Evolutionary conservation across 2,329 filamentous ascomycete species (phyloP).

Genomic region (Teratosphaeria zuluensis): DNA sequence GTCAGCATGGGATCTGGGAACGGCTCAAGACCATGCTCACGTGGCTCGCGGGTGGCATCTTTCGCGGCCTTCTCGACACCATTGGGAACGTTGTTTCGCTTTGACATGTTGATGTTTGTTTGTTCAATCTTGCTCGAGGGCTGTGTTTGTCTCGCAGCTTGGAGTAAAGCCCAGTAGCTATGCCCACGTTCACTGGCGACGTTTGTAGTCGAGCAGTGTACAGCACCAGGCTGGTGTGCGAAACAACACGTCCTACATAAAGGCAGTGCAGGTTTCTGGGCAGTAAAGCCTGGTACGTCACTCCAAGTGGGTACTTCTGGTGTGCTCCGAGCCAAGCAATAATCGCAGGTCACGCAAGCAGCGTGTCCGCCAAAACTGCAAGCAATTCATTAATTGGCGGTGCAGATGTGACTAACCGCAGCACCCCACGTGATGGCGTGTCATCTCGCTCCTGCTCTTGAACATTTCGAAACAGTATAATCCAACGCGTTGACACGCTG

Average conservation of each 20-base stretch:
- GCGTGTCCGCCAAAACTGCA: neutral
- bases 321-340: neutral
- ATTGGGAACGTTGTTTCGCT: slow-evolving; percentile 47
- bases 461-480: neutral
- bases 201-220: neutral
- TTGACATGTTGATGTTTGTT: slow-evolving; percentile 45
- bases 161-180: neutral
- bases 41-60: slow-evolving; percentile 29
- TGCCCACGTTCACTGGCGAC: neutral
- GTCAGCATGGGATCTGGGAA: slow-evolving; percentile 8
- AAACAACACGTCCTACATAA: neutral
- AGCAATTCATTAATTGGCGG: neutral
- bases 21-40: slow-evolving; percentile 10
- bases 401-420: neutral
- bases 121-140: neutral
- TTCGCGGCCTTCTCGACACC: slow-evolving; percentile 38
- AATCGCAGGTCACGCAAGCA: neutral
- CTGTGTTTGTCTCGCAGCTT: neutral
- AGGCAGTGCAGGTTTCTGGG: neutral
- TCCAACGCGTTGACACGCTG: neutral
- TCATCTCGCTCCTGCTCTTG: too few species aligned
- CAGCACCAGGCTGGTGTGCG: neutral
- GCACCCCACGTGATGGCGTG: neutral
- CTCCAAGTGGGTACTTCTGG: neutral
- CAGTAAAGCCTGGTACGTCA: neutral